Evolutionary conservation across 352 stramenopile species (phyloP), one percentile per base, ranked within the genome.

Genomic region (Phytophthora kernoviae): DNA sequence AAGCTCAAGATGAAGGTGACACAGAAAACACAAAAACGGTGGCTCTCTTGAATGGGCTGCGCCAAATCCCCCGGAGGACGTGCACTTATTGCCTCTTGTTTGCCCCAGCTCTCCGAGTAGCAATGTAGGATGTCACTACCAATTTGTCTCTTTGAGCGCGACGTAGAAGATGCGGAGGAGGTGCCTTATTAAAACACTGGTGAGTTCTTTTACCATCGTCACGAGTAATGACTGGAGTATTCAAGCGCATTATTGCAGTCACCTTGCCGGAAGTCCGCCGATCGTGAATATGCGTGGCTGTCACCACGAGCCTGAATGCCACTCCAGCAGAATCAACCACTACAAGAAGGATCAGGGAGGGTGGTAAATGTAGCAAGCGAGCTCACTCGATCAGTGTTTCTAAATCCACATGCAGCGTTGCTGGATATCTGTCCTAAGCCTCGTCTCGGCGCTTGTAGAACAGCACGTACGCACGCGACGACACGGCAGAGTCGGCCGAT

Each of bases 381-480:
- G 46, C 62, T 59, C 26, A 54, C 37, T 33, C 59, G 36, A 64
- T 64, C 51, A 14, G 53, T 74, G 24, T 70, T 68, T 70, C 39
- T 64, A 68, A 36, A 54, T 55, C 36, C 52, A 46, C 49, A 63
- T 67, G 44, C 42, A 71, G 37, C 43, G 24, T 18, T 56, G 36
- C 15, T 48, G 30, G 21, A 53, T 20, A 30, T 21, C 30, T 54
- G 27, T 53, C 48, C 62, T 73, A 75, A 33, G 32, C 53, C 43
- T 72, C 37, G 17, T 77, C 75, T 30, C 77, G 70, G 26, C 79
- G 79, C n/a, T 86, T 66, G 61, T 88, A 88, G 32, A 88, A 88
- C 10, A 88, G 74, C 40, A 96, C 87, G 59, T 96, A 96, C 34
- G 86, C 86, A 30, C 82, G 79, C 26, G 81, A 45, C 18, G 86